Percentiles rank a stretch among this genome's conserved stretches.
Conservation (phyloP, 1,284 basidiomycete genomes). For the Puccinia hordei region DNA sequence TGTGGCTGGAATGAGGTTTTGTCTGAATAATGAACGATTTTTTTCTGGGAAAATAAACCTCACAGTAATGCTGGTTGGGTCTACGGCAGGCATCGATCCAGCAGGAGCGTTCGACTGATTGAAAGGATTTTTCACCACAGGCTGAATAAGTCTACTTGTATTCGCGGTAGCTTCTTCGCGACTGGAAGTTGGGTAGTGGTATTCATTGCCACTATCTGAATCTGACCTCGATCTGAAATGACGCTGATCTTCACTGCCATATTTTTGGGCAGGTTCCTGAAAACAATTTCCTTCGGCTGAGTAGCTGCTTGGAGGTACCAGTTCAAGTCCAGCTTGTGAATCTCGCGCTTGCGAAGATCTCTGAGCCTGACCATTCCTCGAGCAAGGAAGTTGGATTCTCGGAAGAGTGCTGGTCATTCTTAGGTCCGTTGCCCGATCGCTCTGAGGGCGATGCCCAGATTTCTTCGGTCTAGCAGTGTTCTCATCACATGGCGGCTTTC, state of each 20-base stretch:
- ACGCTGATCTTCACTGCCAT: not conserved
- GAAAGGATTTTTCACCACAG: not conserved
- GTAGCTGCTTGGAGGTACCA: not conserved
- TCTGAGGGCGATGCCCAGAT: not conserved
- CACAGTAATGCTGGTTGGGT: not conserved
- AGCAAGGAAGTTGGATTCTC: not conserved
- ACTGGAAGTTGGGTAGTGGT: conserved; percentile 1
- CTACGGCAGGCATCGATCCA: not conserved
- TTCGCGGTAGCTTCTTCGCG: not conserved
- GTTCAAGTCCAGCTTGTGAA: not conserved
- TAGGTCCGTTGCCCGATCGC: not conserved
- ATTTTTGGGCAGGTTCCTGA: not conserved
- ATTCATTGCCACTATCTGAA: conserved; percentile 1
- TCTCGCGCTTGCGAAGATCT: conserved; percentile 4
- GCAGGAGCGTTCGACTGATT: not conserved
- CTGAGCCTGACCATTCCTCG: not conserved
- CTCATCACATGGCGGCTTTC: conserved; percentile 14
- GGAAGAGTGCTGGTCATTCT: not conserved
- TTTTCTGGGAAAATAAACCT: not conserved
- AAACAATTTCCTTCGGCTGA: not conserved
- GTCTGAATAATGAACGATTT: not conserved
- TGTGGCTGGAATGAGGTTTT: not conserved
- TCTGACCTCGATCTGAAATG: not conserved
- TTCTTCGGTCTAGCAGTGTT: not conserved
- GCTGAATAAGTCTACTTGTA: not conserved